A percentile compares a stretch with the other conserved stretches of the same genome.
Conservation (phyloP, 2,329 filamentous ascomycete species). For the Emericellopsis atlantica region DNA sequence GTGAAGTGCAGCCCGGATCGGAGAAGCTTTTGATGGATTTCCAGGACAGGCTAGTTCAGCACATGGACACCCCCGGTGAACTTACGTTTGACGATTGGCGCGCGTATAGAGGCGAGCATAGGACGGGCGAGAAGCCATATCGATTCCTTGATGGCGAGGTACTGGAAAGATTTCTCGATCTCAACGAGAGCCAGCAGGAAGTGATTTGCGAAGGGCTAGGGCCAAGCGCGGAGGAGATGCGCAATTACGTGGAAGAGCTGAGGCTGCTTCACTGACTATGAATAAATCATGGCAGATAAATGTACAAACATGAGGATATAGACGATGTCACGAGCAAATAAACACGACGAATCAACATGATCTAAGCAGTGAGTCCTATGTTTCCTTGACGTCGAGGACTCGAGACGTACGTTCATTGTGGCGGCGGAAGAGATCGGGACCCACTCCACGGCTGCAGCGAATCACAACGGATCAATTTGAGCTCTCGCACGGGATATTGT, state of each 20-base stretch:
- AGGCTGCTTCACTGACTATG: conserved; percentile 42
- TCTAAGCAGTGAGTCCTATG: background rate
- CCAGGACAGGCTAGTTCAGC: conserved; percentile 56
- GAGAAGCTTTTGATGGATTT: conserved; percentile 75
- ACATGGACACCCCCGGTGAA: conserved; percentile 56
- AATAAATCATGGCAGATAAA: too few species aligned
- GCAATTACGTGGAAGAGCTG: conserved; percentile 49
- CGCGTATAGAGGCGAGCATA: conserved; percentile 64
- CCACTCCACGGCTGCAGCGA: conserved; percentile 20
- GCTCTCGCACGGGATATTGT: conserved; percentile 13
- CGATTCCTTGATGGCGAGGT: conserved; percentile 90
- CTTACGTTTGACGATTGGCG: conserved; percentile 70
- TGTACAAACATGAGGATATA: too few species aligned
- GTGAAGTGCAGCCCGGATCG: conserved; percentile 57
- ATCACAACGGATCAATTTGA: conserved; percentile 34
- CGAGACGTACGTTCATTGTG: background rate
- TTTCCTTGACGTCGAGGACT: background rate
- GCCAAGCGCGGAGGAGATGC: conserved; percentile 49
- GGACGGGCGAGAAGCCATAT: conserved; percentile 64
- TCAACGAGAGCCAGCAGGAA: conserved; percentile 45
- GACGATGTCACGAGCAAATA: too few species aligned
- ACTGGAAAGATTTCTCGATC: conserved; percentile 71
- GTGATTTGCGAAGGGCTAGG: conserved; percentile 41
- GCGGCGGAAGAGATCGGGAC: conserved; percentile 6
- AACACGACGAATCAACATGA: too few species aligned